Evolutionary conservation across 805 yeast species (phyloP).

Genomic region (Jamesozyma gamospora): DNA sequence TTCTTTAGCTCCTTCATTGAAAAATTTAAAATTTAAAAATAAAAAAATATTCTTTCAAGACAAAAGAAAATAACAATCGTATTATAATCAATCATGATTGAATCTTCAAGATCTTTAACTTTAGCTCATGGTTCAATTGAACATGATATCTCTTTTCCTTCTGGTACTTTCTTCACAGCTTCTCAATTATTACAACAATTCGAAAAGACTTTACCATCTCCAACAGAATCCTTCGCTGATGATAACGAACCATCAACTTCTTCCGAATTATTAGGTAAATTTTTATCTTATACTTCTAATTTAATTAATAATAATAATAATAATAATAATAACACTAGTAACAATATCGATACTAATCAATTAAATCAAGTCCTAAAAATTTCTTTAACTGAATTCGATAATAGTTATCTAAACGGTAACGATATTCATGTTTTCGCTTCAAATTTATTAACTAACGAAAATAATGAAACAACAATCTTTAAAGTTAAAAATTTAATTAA

Average conservation of each 20-base stretch:
- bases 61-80: no score
- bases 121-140: constrained; percentile 81
- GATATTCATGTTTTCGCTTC: constrained; percentile 91
- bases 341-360: constrained; percentile 21
- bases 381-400: constrained; percentile 74
- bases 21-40: no score
- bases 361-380: constrained; percentile 61
- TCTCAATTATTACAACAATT: constrained; percentile 86
- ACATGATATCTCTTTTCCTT: constrained; percentile 80
- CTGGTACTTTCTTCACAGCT: constrained; percentile 65
- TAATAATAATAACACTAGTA: constrained; percentile 4
- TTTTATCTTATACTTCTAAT: constrained; percentile 62
- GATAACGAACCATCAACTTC: constrained; percentile 84
- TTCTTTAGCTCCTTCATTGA: no score
- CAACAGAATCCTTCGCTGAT: constrained; percentile 74
- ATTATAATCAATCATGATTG: constrained; percentile 4
- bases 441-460: constrained; percentile 38
- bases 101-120: constrained; percentile 66
- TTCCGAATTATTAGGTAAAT: constrained; percentile 74
- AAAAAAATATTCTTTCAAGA: no score
- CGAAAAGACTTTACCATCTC: constrained; percentile 61
- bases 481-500: constrained; percentile 70
- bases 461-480: constrained; percentile 45
- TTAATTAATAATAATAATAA: constrained; percentile 34
- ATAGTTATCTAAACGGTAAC: constrained; percentile 57